phyloP scores from a whole-genome alignment of 805 yeast species.

The Saturnispora hagleri region DNA sequence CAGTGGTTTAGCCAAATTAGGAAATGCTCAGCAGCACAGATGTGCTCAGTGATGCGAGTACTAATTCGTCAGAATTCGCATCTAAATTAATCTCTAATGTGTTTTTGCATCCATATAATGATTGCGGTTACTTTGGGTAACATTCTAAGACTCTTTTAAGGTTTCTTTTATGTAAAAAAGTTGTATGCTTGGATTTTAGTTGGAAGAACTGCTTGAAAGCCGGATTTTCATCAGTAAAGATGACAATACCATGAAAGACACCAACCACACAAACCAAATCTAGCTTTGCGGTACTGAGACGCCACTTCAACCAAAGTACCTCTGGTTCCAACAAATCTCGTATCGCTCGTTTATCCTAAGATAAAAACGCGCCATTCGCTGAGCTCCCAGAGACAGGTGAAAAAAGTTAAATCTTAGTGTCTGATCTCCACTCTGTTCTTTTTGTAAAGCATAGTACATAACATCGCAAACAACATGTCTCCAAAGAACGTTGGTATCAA shows the following conservation, averaged over 20 bases:
- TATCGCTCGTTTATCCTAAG: not conserved
- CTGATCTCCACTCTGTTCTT: not conserved
- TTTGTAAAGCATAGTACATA: not conserved
- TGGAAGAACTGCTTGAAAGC: too few species aligned
- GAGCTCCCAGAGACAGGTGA: not conserved
- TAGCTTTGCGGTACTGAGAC: too few species aligned
- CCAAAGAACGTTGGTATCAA: constrained; percentile 90
- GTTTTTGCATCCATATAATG: too few species aligned
- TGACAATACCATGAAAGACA: too few species aligned
- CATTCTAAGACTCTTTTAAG: too few species aligned
- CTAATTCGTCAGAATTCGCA: too few species aligned
- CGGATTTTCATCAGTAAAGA: too few species aligned
- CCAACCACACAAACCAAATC: not conserved
- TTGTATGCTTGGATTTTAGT: too few species aligned
- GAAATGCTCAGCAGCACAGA: not conserved
- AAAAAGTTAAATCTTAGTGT: not conserved
- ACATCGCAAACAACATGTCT: constrained; percentile 16
- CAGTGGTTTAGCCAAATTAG: not conserved
- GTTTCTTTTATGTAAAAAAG: too few species aligned
- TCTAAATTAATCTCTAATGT: too few species aligned
- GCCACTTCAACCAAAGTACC: not conserved
- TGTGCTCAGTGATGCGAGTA: not conserved
- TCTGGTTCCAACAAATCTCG: not conserved
- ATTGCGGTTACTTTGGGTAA: too few species aligned
- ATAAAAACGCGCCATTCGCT: not conserved